A percentile compares a stretch with the other conserved stretches of the same genome.
Conservation (phyloP, 1,284 basidiomycete species). For the Stygiomarasmius scandens region DNA sequence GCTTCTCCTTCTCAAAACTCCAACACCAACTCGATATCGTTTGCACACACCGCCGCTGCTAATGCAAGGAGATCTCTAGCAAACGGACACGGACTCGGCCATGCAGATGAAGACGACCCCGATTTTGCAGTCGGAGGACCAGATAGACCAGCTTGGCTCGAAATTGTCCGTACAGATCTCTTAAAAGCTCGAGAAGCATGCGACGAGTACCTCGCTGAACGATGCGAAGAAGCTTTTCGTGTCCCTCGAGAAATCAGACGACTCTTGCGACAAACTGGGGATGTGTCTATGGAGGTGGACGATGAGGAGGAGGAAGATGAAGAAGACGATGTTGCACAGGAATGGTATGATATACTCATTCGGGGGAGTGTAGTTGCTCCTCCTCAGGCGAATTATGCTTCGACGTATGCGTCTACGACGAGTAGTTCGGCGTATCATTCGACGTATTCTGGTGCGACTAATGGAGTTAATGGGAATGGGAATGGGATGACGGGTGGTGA, state of each 20-base stretch:
- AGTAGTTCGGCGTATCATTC: background rate
- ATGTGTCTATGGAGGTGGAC: background rate
- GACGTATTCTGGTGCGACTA: background rate
- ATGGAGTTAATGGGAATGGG: background rate
- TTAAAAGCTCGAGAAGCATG: slow-evolving; percentile 7
- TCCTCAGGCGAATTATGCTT: slow-evolving; percentile 26
- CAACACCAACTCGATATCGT: background rate
- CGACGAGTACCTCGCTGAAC: slow-evolving; percentile 13
- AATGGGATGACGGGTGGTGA: background rate
- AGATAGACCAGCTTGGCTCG: background rate
- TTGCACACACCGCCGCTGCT: slow-evolving; percentile 34
- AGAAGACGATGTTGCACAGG: slow-evolving; percentile 37
- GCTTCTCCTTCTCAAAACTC: too few relatives aligned
- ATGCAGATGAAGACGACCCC: background rate
- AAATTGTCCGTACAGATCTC: slow-evolving; percentile 9
- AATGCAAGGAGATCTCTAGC: background rate
- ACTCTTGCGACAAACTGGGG: background rate
- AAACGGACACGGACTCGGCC: background rate
- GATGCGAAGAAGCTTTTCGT: slow-evolving; percentile 59
- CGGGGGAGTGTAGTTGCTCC: slow-evolving; percentile 30
- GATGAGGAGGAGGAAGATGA: slow-evolving; percentile 3
- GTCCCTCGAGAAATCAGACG: slow-evolving; percentile 2
- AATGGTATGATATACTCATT: slow-evolving; percentile 75
- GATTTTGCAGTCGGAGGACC: background rate
- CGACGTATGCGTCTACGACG: slow-evolving; percentile 58